These are phyloP conservation scores for Dryas octopetala DNA, from an alignment of 306 rosid genomes.

Conservation along the genomic window DNA sequence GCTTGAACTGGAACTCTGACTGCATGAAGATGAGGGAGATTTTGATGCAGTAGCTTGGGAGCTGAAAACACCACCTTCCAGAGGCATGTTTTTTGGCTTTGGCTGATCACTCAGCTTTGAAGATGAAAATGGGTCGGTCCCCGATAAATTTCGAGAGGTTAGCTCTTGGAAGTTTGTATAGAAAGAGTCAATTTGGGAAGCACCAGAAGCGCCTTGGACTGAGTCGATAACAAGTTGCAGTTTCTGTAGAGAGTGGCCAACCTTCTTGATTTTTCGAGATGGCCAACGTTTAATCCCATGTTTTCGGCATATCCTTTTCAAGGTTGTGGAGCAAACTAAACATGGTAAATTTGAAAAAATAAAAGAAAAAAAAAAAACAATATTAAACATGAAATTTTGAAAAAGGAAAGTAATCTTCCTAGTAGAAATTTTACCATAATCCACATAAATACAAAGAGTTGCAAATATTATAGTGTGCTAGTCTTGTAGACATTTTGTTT, in stretches of 20 bases:
- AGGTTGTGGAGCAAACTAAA: conserved; percentile 89
- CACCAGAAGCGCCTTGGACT: conserved; percentile 80
- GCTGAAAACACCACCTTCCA: conserved; percentile 42
- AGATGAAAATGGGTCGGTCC: conserved; percentile 48
- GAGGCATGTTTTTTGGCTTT: conserved; percentile 38
- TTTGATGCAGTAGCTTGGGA: conserved; percentile 56
- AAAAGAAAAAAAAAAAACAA: background rate
- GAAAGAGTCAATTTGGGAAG: conserved; percentile 82
- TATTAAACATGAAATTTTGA: background rate
- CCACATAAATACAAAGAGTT: background rate
- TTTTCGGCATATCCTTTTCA: conserved; percentile 93
- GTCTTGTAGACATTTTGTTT: background rate
- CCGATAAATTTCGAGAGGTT: conserved; percentile 62
- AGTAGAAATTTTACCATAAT: conserved; percentile 16
- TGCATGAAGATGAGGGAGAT: conserved; percentile 62
- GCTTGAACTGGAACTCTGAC: conserved; percentile 78
- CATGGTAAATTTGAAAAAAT: conserved; percentile 3
- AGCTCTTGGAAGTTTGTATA: conserved; percentile 75
- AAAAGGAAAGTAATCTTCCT: background rate
- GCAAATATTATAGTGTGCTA: background rate
- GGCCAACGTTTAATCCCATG: conserved; percentile 99
- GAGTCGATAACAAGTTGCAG: conserved; percentile 91
- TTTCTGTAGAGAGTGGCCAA: conserved; percentile 90
- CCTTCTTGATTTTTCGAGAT: conserved; percentile 93
- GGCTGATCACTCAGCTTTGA: conserved; percentile 49